A percentile compares a stretch with the other conserved stretches of the same genome.
These are phyloP conservation scores for Leishmania braziliensis DNA, from an alignment of 208 protist genomes.

Conservation along the genomic window DNA sequence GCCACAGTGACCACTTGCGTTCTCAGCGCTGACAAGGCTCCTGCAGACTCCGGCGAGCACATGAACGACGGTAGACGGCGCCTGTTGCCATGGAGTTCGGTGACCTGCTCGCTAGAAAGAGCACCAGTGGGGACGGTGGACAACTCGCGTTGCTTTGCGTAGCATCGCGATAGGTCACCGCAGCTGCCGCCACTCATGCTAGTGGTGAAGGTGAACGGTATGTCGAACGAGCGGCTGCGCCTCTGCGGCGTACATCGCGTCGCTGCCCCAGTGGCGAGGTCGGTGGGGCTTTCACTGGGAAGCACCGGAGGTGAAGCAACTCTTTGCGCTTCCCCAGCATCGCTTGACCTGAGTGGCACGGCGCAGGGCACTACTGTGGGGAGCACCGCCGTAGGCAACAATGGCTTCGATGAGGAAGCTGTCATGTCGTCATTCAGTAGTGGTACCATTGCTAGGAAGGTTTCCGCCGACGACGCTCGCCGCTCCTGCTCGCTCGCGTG, in stretches of 20 bases:
- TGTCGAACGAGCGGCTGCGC: slow-evolving; percentile 12
- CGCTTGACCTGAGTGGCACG: neutral
- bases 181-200: neutral
- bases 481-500: slow-evolving; percentile 3
- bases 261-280: neutral
- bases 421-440: neutral
- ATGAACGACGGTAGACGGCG: neutral
- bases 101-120: slow-evolving; percentile 3
- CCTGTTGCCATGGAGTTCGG: neutral
- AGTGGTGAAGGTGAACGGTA: neutral
- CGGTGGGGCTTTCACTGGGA: neutral
- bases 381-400: neutral
- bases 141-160: neutral
- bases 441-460: neutral
- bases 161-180: slow-evolving; percentile 10
- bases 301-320: neutral
- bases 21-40: slow-evolving; percentile 11
- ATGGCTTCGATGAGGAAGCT: neutral
- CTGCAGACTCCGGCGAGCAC: neutral
- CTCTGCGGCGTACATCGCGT: neutral
- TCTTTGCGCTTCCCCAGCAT: neutral
- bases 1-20: neutral
- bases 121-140: neutral
- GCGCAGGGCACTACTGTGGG: neutral
- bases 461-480: slow-evolving; percentile 5